phyloP scores from a whole-genome alignment of 768 basidiomycete genomes.

The Boletus edulis region DNA sequence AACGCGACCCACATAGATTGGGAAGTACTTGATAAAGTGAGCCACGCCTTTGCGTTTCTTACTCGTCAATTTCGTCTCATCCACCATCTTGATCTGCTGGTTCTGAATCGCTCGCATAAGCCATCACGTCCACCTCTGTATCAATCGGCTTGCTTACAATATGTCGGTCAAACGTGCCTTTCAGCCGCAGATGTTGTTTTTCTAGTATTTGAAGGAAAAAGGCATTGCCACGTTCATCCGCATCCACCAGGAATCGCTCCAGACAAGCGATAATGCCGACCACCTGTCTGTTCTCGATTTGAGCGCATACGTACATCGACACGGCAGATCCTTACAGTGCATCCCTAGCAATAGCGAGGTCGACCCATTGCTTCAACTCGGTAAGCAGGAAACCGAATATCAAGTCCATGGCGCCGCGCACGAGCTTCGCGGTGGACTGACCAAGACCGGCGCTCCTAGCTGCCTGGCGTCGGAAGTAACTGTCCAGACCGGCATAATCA shows the following conservation, averaged over 20 bases:
- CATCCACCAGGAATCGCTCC: constrained; percentile 74
- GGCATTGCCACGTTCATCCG: constrained; percentile 74
- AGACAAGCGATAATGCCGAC: constrained; percentile 78
- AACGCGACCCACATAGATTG: constrained; percentile 77
- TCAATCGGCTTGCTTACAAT: constrained; percentile 44
- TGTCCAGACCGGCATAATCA: constrained; percentile 92
- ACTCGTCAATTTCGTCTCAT: constrained; percentile 85
- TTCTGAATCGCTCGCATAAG: constrained; percentile 43
- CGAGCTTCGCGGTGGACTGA: constrained; percentile 69
- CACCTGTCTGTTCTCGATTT: constrained; percentile 60
- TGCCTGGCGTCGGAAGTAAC: constrained; percentile 93
- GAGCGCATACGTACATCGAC: background rate
- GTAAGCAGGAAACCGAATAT: constrained; percentile 91
- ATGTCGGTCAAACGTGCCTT: constrained; percentile 74
- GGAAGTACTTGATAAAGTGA: constrained; percentile 91
- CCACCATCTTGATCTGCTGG: constrained; percentile 85
- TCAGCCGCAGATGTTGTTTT: constrained; percentile 78
- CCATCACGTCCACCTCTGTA: background rate
- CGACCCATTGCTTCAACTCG: constrained; percentile 85
- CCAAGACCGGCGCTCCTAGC: constrained; percentile 65
- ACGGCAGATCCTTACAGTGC: constrained; percentile 48
- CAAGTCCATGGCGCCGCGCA: constrained; percentile 88
- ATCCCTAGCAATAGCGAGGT: constrained; percentile 72
- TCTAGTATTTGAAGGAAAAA: constrained; percentile 74
- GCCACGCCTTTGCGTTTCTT: constrained; percentile 93